A percentile compares a stretch with the other conserved stretches of the same genome.
These are phyloP conservation scores for Fusarium sulawesiense DNA, from an alignment of 2,329 filamentous ascomycete genomes.

Conservation along the genomic window DNA sequence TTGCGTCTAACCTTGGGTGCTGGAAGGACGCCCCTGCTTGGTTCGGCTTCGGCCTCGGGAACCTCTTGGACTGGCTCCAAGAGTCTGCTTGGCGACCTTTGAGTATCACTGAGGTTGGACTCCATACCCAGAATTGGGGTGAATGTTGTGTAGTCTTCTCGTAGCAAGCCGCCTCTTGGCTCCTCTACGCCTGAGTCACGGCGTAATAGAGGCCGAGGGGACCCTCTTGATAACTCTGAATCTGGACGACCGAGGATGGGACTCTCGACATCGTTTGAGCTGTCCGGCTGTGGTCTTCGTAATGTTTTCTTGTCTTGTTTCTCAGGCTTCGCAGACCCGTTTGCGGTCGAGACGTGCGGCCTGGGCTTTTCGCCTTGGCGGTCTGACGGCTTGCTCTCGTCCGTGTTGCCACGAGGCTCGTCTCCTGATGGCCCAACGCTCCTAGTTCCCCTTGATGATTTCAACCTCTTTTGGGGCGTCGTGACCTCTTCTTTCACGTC, in stretches of 20 bases:
- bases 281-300: constrained; percentile 40
- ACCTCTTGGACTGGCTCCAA: constrained; percentile 65
- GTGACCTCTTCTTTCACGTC: constrained; percentile 12
- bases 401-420: background rate
- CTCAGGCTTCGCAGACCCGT: constrained; percentile 37
- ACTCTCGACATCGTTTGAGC: constrained; percentile 52
- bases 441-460: constrained; percentile 3
- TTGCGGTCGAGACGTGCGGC: constrained; percentile 22
- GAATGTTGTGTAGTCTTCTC: constrained; percentile 47
- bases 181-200: constrained; percentile 49
- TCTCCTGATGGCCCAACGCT: background rate
- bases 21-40: constrained; percentile 23
- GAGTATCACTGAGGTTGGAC: constrained; percentile 53
- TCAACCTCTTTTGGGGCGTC: constrained; percentile 1
- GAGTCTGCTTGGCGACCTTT: constrained; percentile 57
- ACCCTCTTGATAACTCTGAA: constrained; percentile 23
- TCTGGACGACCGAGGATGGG: constrained; percentile 52
- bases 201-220: constrained; percentile 46
- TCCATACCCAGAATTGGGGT: constrained; percentile 37
- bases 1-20: constrained; percentile 51
- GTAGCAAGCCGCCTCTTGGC: constrained; percentile 46
- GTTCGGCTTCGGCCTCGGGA: constrained; percentile 58
- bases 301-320: constrained; percentile 41
- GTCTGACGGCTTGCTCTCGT: constrained; percentile 12
- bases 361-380: background rate